Evolutionary conservation across 2,329 filamentous ascomycete genomes (phyloP).

Genomic region (Pseudocercospora fuligena): DNA sequence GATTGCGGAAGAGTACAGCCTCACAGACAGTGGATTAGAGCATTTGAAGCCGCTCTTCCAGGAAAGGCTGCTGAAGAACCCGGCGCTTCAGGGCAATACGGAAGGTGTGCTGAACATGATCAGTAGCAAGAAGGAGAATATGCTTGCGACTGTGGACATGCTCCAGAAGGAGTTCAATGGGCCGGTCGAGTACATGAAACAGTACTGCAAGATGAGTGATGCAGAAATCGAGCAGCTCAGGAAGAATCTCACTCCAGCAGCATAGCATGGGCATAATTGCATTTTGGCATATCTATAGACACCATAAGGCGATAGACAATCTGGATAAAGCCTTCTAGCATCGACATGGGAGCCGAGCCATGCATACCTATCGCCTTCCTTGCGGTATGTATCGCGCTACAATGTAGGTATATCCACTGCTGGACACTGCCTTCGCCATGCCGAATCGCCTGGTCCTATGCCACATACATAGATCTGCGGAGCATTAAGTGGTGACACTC

Average conservation of each 20-base stretch:
- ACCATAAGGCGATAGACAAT: not conserved
- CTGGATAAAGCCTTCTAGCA: not conserved
- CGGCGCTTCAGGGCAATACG: constrained; percentile 54
- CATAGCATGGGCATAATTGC: constrained; percentile 4
- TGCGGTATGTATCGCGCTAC: constrained; percentile 25
- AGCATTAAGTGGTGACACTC: not conserved
- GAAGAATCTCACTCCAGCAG: constrained; percentile 44
- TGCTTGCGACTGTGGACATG: constrained; percentile 57
- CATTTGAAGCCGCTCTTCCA: constrained; percentile 53
- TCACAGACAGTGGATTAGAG: constrained; percentile 67
- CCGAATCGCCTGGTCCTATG: constrained; percentile 20
- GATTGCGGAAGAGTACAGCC: constrained; percentile 70
- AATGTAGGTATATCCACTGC: constrained; percentile 20
- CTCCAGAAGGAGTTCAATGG: constrained; percentile 66
- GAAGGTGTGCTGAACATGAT: constrained; percentile 53
- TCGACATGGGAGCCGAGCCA: not conserved
- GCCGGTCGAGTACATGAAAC: constrained; percentile 65
- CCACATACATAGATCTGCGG: constrained; percentile 17
- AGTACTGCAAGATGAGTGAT: constrained; percentile 62
- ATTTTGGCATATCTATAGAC: not conserved
- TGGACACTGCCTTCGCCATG: constrained; percentile 19
- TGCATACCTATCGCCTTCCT: constrained; percentile 12
- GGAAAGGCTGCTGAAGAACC: constrained; percentile 57
- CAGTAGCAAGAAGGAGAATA: constrained; percentile 54
- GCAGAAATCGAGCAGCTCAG: constrained; percentile 60